phyloP scores from a whole-genome alignment of 2,329 filamentous ascomycete species.

The Colletotrichum lini region DNA sequence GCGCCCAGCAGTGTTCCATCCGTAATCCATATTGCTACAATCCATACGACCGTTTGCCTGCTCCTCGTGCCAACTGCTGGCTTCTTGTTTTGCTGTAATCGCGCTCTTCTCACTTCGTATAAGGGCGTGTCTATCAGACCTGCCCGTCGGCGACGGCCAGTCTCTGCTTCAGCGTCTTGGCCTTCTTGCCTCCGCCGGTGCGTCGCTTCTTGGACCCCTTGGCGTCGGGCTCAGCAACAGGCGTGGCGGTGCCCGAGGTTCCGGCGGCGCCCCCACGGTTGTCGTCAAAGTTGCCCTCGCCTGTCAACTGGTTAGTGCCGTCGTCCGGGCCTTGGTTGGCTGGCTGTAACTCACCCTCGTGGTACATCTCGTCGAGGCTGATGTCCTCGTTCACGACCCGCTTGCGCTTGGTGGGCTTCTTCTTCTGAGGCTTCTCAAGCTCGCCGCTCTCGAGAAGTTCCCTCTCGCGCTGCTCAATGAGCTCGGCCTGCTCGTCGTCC shows the following conservation, averaged over 20 bases:
- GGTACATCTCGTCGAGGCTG: constrained; percentile 97
- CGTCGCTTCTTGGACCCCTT: constrained; percentile 68
- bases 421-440: constrained; percentile 70
- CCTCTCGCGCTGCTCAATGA: constrained; percentile 93
- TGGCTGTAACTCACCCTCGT: constrained; percentile 83
- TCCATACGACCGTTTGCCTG: constrained; percentile 19
- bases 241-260: constrained; percentile 85
- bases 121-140: constrained; percentile 45
- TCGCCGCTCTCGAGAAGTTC: constrained; percentile 84
- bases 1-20: constrained; percentile 24
- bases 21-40: constrained; percentile 39
- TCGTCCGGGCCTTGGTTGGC: background rate
- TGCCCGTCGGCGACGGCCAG: constrained; percentile 77
- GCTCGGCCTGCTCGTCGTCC: constrained; percentile 94
- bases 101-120: too few relatives aligned
- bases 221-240: constrained; percentile 68
- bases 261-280: constrained; percentile 65
- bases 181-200: constrained; percentile 67
- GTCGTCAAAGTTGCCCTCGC: constrained; percentile 97
- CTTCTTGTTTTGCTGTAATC: constrained; percentile 1
- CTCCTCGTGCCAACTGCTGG: background rate
- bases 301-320: constrained; percentile 63
- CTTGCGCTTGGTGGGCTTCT: constrained; percentile 70
- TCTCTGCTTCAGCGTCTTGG: constrained; percentile 78
- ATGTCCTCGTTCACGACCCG: constrained; percentile 64